Conservation (phyloP, 352 stramenopile species). For the Pythium pyrilobum region DNA sequence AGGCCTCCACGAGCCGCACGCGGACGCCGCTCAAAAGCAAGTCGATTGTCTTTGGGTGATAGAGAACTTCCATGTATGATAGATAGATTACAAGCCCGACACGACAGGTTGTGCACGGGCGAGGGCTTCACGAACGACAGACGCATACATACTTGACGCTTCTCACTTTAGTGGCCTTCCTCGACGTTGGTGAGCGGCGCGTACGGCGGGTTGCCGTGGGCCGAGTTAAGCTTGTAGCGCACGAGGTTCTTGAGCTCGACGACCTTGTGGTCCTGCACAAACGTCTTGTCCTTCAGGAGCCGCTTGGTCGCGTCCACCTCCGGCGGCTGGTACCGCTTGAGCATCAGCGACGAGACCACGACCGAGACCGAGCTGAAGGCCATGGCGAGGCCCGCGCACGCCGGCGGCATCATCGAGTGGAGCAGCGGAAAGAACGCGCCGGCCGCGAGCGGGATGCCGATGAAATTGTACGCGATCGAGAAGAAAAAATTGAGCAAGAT, state of each 20-base stretch:
- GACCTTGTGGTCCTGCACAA: conserved; percentile 60
- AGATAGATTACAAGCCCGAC: not conserved
- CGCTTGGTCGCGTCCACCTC: conserved; percentile 27
- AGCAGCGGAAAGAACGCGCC: conserved; percentile 83
- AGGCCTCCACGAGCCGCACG: too few species aligned
- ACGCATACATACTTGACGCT: too few species aligned
- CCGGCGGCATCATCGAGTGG: conserved; percentile 79
- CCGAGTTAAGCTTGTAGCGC: conserved; percentile 45
- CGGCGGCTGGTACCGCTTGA: conserved; percentile 72
- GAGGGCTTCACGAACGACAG: too few species aligned
- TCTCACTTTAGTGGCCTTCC: conserved; percentile 22
- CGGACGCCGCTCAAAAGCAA: not conserved
- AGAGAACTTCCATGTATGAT: not conserved
- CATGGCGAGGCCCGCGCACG: conserved; percentile 82
- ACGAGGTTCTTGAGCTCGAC: conserved; percentile 78
- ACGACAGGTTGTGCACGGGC: not conserved
- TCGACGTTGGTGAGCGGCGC: conserved; percentile 62
- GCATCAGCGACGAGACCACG: conserved; percentile 74
- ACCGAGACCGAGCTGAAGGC: conserved; percentile 87
- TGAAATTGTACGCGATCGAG: conserved; percentile 82
- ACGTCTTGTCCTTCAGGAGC: conserved; percentile 29
- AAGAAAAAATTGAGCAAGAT: conserved; percentile 89
- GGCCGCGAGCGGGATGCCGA: conserved; percentile 80
- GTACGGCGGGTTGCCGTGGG: conserved; percentile 49
- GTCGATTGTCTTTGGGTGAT: conserved; percentile 12